These are phyloP conservation scores for Phlebopus sp. DNA, from an alignment of 1,284 basidiomycete genomes.

Conservation along the genomic window DNA sequence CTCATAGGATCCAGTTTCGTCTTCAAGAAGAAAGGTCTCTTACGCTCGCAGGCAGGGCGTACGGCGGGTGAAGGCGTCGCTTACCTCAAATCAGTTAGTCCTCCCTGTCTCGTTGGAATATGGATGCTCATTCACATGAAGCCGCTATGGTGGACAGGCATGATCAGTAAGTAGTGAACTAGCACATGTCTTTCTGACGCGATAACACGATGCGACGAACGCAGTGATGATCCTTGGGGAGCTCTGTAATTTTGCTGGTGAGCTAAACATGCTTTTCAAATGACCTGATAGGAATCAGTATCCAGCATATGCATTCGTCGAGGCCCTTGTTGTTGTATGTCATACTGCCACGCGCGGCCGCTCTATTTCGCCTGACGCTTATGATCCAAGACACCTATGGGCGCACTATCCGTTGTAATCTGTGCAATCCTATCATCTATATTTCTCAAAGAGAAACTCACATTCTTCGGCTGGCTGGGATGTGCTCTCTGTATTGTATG, in stretches of 20 bases:
- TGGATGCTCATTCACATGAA: conserved; percentile 26
- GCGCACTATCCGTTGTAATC: conserved; percentile 94
- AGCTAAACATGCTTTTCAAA: conserved; percentile 31
- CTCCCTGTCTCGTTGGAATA: conserved; percentile 7
- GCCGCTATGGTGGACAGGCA: conserved; percentile 86
- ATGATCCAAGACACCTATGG: conserved; percentile 81
- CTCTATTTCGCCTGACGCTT: conserved; percentile 7
- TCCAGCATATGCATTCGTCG: conserved; percentile 84
- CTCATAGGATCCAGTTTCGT: conserved; percentile 94
- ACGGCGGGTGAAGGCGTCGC: conserved; percentile 89
- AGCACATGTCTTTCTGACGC: neutral
- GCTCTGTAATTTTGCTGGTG: conserved; percentile 81
- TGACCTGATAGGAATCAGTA: conserved; percentile 13
- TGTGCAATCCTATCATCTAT: conserved; percentile 92
- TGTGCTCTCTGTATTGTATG: conserved; percentile 84
- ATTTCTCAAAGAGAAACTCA: conserved; percentile 90
- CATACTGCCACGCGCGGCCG: conserved; percentile 11
- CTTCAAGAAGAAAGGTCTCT: conserved; percentile 93
- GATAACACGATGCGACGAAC: conserved; percentile 8
- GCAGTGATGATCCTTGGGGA: conserved; percentile 80
- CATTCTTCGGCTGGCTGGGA: conserved; percentile 91
- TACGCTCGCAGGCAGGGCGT: conserved; percentile 66
- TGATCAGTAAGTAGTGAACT: conserved; percentile 56
- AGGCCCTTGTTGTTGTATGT: conserved; percentile 83
- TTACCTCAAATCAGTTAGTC: conserved; percentile 86